These are phyloP conservation scores for Triticum turgidum DNA, from an alignment of 176 grass and related monocot genomes.

Conservation along the genomic window DNA sequence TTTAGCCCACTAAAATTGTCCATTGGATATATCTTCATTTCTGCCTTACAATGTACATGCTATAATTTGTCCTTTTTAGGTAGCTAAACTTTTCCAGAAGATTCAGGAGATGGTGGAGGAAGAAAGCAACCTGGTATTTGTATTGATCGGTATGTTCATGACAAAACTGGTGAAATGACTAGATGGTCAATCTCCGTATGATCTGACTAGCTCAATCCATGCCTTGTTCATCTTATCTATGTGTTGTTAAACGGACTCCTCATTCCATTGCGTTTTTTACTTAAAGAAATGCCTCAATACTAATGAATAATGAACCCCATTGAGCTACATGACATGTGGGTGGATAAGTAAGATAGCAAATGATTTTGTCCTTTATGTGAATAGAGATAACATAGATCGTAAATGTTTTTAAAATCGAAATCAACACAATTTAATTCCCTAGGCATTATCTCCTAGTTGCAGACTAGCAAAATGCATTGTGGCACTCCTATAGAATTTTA, in stretches of 20 bases:
- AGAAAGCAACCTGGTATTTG: slow-evolving; percentile 93
- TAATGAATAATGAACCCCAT: not conserved
- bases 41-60: slow-evolving; percentile 14
- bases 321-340: not conserved
- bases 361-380: slow-evolving; percentile 11
- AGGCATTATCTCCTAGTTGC: not conserved
- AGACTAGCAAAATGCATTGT: slow-evolving; percentile 14
- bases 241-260: not conserved
- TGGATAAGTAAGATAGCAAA: not conserved
- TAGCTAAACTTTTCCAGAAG: slow-evolving; percentile 99
- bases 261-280: not conserved
- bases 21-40: slow-evolving; percentile 17
- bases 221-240: slow-evolving; percentile 16
- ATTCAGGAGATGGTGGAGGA: slow-evolving; percentile 99
- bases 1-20: not conserved
- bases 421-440: not conserved
- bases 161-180: slow-evolving; percentile 11
- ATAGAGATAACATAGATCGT: not conserved
- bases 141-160: slow-evolving; percentile 82
- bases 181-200: not conserved
- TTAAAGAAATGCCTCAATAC: not conserved
- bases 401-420: not conserved
- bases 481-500: slow-evolving; percentile 16
- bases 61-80: slow-evolving; percentile 43
- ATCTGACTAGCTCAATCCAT: not conserved